Evolutionary conservation across 352 stramenopile genomes (phyloP), one percentile per base, ranked within the genome.

Genomic region (Pilasporangium apinafurcum): DNA sequence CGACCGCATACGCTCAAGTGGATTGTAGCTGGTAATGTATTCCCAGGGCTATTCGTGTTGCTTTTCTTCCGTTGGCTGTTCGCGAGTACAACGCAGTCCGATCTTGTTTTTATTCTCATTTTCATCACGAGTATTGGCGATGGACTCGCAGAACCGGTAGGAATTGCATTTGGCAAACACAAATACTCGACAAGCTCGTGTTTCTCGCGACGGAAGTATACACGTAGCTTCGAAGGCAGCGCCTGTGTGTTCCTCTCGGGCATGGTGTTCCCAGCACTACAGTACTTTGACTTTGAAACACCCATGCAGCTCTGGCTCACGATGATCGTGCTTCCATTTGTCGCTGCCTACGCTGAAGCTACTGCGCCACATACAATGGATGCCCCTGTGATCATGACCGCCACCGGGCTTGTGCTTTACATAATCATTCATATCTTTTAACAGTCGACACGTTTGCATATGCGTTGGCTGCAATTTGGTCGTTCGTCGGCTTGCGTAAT

Each of bases 21-120:
- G 75, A 88, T 88, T 54, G 72, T 93, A 20, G 76, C 74, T 3
- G 81, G 81, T 16, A 92, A 92, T 51, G 56, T 87, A 30, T 83
- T 85, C 42, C 74, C 78, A n/a, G 64, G 74, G 3, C 68, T 93
- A 18, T 88, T 93, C 37, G 74, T 89, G 37, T 42, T 93, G 53
- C 67, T 93, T 25, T 91, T 93, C 55, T 93, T 93, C 65, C 75
- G 77, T 31, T 93, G 78, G 78, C 58, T 93, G 13, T 90, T 89
- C 43, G 68, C 59, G 3, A 59, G 73, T 25, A 92, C 77, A 51
- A 85, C 76, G 46, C 82, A 93, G 56, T 60, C 56, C 17, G 76
- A 77, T 13, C 50, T 93, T 8, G 73, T 86, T 20, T 93, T 91
- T 43, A 85, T 93, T 30, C 70, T 94, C 21, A 48, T 94, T 8